Evolutionary conservation across 352 stramenopile genomes (phyloP).

Genomic region (Phytophthora syringae): DNA sequence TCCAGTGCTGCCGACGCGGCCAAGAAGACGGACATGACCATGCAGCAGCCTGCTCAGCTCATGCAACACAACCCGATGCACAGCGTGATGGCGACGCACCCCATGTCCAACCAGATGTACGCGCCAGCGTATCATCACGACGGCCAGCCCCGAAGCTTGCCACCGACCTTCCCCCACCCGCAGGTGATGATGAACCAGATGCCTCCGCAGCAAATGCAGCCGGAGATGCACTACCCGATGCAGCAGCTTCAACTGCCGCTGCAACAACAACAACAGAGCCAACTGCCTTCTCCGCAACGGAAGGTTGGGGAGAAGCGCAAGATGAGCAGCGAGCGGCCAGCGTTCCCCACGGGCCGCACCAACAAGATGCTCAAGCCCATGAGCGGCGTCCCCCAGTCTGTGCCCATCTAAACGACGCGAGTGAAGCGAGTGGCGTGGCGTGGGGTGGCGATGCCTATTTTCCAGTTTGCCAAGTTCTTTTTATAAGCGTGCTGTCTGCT

Average conservation of each 20-base stretch:
- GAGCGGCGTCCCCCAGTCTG: conserved; percentile 40
- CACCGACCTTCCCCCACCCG: conserved; percentile 57
- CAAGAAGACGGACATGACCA: conserved; percentile 38
- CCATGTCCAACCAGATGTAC: conserved; percentile 40
- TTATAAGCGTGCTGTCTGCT: conserved; percentile 31
- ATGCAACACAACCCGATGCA: conserved; percentile 44
- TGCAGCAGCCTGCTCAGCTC: conserved; percentile 33
- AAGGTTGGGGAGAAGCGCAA: conserved; percentile 57
- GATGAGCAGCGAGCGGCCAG: conserved; percentile 47
- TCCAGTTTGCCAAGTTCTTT: conserved; percentile 10
- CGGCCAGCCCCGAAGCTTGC: conserved; percentile 42
- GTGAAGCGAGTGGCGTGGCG: conserved; percentile 3
- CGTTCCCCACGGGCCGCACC: conserved; percentile 41
- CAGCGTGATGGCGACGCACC: conserved; percentile 39
- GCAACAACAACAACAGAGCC: conserved; percentile 23
- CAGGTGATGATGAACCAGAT: conserved; percentile 63
- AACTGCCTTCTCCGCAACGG: neutral
- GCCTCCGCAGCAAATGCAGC: conserved; percentile 37
- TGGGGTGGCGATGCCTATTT: conserved; percentile 22
- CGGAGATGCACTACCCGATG: conserved; percentile 47
- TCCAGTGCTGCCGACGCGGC: conserved; percentile 33
- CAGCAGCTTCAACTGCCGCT: conserved; percentile 18
- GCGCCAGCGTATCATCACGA: conserved; percentile 38
- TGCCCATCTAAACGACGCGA: conserved; percentile 40
- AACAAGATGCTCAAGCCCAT: conserved; percentile 54